Conservation (phyloP, 2,329 filamentous ascomycete species). For the Parastagonospora nodorum region DNA sequence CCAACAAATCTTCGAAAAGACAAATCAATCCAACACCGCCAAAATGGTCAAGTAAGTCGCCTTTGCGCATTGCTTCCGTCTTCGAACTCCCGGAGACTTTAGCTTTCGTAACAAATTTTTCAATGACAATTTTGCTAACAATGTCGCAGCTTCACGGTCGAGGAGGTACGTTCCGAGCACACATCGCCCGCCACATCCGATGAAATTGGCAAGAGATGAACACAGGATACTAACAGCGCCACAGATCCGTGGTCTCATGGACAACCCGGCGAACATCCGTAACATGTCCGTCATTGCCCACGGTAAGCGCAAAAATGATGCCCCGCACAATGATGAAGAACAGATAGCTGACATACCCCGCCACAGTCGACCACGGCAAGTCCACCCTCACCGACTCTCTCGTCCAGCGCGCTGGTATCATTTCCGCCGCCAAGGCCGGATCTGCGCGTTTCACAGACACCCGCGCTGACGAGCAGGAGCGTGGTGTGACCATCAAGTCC, state of each 20-base stretch:
- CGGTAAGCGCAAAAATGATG: slow-evolving; percentile 57
- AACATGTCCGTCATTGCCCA: slow-evolving; percentile 99
- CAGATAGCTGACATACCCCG: slow-evolving; percentile 30
- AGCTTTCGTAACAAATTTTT: not conserved
- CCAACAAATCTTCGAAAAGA: slow-evolving; percentile 40
- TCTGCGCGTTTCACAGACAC: slow-evolving; percentile 97
- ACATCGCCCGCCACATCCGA: slow-evolving; percentile 21
- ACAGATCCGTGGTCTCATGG: slow-evolving; percentile 76
- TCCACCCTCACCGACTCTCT: slow-evolving; percentile 99
- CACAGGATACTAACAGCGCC: slow-evolving; percentile 33
- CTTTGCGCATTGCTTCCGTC: slow-evolving; percentile 2
- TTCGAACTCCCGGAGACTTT: not conserved
- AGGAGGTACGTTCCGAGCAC: slow-evolving; percentile 66
- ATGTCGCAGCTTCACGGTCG: slow-evolving; percentile 87
- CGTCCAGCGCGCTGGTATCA: slow-evolving; percentile 98
- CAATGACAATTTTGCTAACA: slow-evolving; percentile 54
- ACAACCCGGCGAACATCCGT: slow-evolving; percentile 75
- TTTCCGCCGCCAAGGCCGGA: slow-evolving; percentile 96
- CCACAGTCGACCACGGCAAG: slow-evolving; percentile 94
- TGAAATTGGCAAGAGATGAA: slow-evolving; percentile 14
- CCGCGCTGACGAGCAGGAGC: slow-evolving; percentile 96
- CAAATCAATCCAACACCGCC: slow-evolving; percentile 68
- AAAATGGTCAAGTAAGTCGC: slow-evolving; percentile 99
- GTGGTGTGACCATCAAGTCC: slow-evolving; percentile 99
- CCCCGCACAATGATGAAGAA: slow-evolving; percentile 18